Conservation (phyloP, 2,329 filamentous ascomycete genomes). For the Fonsecaea pugnacius region DNA sequence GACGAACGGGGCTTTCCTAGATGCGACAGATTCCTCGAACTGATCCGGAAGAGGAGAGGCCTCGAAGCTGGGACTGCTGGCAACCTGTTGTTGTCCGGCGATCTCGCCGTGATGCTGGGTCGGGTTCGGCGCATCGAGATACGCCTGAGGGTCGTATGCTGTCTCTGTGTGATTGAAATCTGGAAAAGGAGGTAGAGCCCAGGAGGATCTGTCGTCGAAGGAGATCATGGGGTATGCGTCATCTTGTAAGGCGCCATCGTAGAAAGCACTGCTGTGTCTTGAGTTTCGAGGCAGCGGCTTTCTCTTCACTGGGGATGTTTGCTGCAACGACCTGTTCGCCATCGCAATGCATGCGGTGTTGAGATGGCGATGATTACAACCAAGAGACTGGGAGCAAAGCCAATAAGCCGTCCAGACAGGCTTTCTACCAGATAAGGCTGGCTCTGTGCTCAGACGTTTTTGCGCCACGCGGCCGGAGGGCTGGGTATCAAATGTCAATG, state of each 20-base stretch:
- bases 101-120: neutral
- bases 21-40: neutral
- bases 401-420: neutral
- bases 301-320: slow-evolving; percentile 9
- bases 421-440: neutral
- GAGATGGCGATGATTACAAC: neutral
- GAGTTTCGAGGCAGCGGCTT: slow-evolving; percentile 5
- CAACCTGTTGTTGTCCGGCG: neutral
- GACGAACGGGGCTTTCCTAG: neutral
- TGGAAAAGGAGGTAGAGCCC: neutral
- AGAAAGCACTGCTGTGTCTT: slow-evolving; percentile 1
- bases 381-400: neutral
- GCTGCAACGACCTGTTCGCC: neutral
- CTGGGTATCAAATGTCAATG: neutral
- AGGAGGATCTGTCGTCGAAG: neutral
- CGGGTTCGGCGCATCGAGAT: neutral
- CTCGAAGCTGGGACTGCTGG: neutral
- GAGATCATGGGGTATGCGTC: slow-evolving; percentile 1
- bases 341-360: neutral
- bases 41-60: neutral
- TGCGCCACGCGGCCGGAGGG: neutral
- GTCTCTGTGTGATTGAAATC: neutral
- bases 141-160: neutral
- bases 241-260: neutral
- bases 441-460: neutral